phyloP scores from a whole-genome alignment of 2,329 filamentous ascomycete genomes.

The Phialocephala sp. region DNA sequence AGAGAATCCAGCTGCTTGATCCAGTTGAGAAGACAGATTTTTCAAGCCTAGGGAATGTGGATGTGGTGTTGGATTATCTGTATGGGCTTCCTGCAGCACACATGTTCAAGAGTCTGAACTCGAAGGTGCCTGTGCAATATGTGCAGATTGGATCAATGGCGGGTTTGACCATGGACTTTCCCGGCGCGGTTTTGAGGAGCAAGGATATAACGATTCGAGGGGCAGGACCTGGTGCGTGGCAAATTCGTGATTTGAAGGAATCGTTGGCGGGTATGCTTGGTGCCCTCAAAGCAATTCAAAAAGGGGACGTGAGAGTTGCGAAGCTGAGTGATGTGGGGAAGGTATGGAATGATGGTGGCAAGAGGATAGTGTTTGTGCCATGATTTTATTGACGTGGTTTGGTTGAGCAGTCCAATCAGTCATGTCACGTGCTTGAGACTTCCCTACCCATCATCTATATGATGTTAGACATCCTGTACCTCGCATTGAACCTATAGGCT shows the following conservation, averaged over 20 bases:
- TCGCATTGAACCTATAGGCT: no score
- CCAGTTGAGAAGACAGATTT: slow-evolving; percentile 53
- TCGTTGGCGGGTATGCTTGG: slow-evolving; percentile 42
- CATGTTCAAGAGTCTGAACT: slow-evolving; percentile 49
- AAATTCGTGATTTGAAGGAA: slow-evolving; percentile 40
- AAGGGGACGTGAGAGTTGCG: slow-evolving; percentile 35
- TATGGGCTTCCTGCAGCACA: slow-evolving; percentile 54
- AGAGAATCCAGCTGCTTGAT: slow-evolving; percentile 49
- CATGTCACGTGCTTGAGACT: no score
- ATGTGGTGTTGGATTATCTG: slow-evolving; percentile 63
- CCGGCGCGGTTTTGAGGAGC: slow-evolving; percentile 52
- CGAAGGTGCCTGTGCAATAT: slow-evolving; percentile 54
- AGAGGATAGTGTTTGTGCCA: slow-evolving; percentile 22
- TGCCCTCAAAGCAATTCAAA: slow-evolving; percentile 42
- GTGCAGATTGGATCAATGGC: slow-evolving; percentile 54
- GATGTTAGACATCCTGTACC: no score
- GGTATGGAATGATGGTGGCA: slow-evolving; percentile 41
- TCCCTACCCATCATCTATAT: no score
- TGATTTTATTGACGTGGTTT: no score
- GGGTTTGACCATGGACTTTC: slow-evolving; percentile 22
- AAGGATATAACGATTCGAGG: slow-evolving; percentile 56
- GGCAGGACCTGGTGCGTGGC: slow-evolving; percentile 52
- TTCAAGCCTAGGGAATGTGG: slow-evolving; percentile 51
- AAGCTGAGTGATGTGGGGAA: slow-evolving; percentile 44
- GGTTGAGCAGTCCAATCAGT: no score